Evolutionary conservation across 2,329 filamentous ascomycete species (phyloP).

Genomic region (Colletotrichum tofieldiae): DNA sequence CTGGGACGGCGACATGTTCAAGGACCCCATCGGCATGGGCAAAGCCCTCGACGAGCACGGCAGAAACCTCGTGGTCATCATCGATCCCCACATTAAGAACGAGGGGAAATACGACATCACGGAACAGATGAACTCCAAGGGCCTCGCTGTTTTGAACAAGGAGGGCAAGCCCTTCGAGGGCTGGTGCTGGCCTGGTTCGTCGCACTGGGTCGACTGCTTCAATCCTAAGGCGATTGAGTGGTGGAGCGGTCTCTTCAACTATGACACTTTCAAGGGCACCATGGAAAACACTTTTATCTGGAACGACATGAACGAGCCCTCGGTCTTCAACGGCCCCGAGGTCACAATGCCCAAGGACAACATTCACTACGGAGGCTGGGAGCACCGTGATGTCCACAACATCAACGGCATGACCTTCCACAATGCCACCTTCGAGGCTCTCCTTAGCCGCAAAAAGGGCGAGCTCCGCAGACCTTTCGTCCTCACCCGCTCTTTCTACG

Average conservation of each 20-base stretch:
- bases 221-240: constrained; percentile 92
- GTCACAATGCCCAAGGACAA: constrained; percentile 99
- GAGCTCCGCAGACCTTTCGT: constrained; percentile 91
- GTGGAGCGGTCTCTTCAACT: constrained; percentile 93
- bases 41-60: constrained; percentile 88
- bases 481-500: constrained; percentile 92
- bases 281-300: constrained; percentile 92
- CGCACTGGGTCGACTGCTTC: constrained; percentile 96
- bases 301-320: constrained; percentile 99
- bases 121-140: constrained; percentile 86
- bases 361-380: constrained; percentile 91
- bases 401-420: constrained; percentile 95
- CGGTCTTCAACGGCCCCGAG: constrained; percentile 98
- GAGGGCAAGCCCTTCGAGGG: constrained; percentile 91
- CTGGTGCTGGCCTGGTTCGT: constrained; percentile 99
- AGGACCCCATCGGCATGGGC: constrained; percentile 88
- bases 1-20: constrained; percentile 92
- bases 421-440: constrained; percentile 91
- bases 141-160: constrained; percentile 90
- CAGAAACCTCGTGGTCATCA: constrained; percentile 93
- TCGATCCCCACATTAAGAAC: constrained; percentile 99
- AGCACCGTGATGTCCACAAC: constrained; percentile 97
- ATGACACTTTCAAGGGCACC: constrained; percentile 88
- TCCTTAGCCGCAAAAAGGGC: constrained; percentile 88
- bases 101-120: constrained; percentile 82